Evolutionary conservation across 306 rosid species (phyloP), one percentile per base, ranked within the genome.

Genomic region (Fagus crenata): DNA sequence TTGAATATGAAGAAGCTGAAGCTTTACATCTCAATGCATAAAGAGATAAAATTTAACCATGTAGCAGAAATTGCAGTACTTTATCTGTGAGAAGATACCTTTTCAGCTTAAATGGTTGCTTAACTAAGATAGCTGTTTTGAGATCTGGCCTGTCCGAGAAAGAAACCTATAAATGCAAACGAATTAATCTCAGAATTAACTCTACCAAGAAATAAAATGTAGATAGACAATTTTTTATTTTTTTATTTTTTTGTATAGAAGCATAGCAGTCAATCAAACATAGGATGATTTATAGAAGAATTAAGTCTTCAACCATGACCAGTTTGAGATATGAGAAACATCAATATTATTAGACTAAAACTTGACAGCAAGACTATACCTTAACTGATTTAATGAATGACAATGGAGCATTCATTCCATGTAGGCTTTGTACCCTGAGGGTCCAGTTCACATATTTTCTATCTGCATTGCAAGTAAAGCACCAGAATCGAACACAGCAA

Each of bases 361-460:
- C 3, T 22, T 56, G 12, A 18, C 33, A 18, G 11, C 28, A n/a
- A 17, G 51, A 2, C 32, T 28, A 56, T 56, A 56, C 63, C 63
- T 17, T 22, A 18, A 56, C 11, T 56, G 63, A 56, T 28, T 12
- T n/a, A 33, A 56, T 8, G 32, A 56, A 56, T 28, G 4, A 22
- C 9, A 56, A n/a, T 17, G 63, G 63, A 17, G 63, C 63, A n/a
- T 28, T 56, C 63, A 7, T n/a, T n/a, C 63, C 63, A 56, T 56
- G 63, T 56, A 14, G 6, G 63, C 63, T 56, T 17, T 22, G 14
- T 56, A 56, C 32, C 32, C 32, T 17, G 32, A 56, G 63, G 15
- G 63, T 56, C 63, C 63, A 56, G 22, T 56, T 56, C 22, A 56
- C 63, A 56, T 56, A 56, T 56, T 56, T 56, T 56, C 15, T 6